These are phyloP conservation scores for Eucalyptus curtisii DNA, from an alignment of 345 rosid genomes.

Conservation along the genomic window DNA sequence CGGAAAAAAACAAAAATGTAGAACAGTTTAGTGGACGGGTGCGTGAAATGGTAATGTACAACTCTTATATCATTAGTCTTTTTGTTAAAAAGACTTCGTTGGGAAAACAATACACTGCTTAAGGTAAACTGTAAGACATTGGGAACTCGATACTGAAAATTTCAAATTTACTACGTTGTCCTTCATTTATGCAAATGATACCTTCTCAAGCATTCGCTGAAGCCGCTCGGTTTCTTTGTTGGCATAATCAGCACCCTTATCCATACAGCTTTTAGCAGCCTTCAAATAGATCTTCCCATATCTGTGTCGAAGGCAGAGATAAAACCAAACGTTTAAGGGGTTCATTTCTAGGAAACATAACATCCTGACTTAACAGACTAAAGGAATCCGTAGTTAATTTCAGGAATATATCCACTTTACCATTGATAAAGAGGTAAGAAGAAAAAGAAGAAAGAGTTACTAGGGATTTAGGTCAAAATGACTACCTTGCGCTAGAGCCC, in stretches of 20 bases:
- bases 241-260: constrained; percentile 69
- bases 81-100: not conserved
- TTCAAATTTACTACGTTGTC: not conserved
- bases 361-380: not conserved
- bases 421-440: not conserved
- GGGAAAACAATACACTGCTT: not conserved
- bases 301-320: constrained; percentile 9
- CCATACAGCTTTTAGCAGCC: constrained; percentile 58
- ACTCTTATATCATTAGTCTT: not conserved
- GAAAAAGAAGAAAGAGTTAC: not conserved
- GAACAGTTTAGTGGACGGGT: not conserved
- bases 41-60: not conserved
- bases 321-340: not conserved
- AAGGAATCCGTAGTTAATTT: not conserved
- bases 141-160: not conserved
- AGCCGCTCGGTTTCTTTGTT: constrained; percentile 75
- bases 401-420: not conserved
- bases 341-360: not conserved
- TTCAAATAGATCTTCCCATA: constrained; percentile 77
- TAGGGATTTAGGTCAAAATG: not conserved
- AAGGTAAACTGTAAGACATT: not conserved
- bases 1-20: not conserved
- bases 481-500: constrained; percentile 59
- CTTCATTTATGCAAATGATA: not conserved
- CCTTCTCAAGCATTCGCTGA: constrained; percentile 81